Conservation (phyloP, 176 grass and related monocot species). For the Aegilops speltoides region DNA sequence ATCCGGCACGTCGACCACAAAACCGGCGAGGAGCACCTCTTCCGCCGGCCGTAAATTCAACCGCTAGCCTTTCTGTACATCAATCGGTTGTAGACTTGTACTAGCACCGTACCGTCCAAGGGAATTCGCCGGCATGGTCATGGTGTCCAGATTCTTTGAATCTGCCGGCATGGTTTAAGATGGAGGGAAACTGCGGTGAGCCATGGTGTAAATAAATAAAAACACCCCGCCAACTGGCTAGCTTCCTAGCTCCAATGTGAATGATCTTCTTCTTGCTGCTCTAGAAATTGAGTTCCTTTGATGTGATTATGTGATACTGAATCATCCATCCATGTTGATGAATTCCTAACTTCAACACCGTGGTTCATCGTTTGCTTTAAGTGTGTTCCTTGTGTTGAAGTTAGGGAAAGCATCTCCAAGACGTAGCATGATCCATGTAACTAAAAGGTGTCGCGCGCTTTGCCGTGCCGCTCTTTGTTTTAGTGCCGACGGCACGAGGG, state of each 20-base stretch:
- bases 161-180: background rate
- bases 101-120: no score
- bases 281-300: background rate
- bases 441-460: no score
- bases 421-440: no score
- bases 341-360: background rate
- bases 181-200: background rate
- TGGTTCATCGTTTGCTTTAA: background rate
- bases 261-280: no score
- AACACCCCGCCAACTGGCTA: no score
- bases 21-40: conserved; percentile 79
- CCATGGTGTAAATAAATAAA: background rate
- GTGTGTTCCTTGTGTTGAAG: no score
- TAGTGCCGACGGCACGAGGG: no score
- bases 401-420: no score
- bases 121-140: background rate
- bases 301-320: background rate
- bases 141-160: conserved; percentile 30
- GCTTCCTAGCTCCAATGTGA: no score
- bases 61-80: background rate
- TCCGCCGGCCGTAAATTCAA: conserved; percentile 42
- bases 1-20: conserved; percentile 62
- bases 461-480: no score
- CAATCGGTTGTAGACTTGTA: background rate
- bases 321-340: no score